Evolutionary conservation across 2,329 filamentous ascomycete species (phyloP), one percentile per base, ranked within the genome.

Genomic region (Tricladium varicosporioides): DNA sequence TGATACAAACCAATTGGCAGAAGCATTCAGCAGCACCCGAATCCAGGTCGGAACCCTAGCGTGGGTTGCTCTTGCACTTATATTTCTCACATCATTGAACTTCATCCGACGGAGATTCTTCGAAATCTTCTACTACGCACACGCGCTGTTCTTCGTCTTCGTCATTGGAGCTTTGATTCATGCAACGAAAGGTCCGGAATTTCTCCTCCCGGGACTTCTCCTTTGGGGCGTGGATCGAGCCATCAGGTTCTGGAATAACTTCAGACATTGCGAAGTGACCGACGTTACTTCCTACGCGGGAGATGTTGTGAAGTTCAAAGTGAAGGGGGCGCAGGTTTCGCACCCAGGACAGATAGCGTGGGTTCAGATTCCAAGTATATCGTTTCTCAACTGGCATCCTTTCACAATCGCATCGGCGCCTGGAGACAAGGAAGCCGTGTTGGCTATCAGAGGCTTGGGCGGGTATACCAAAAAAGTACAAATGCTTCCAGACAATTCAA

Each of bases 331-430:
- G 5, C 36, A 43, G 18, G 43, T 42, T 7, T 54, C 32, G 2
- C 50, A 55, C 13, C 64, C 66, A 5, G 63, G 64, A 1, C 65
- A 67, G 47, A 62, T 68, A 5, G 63, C 56, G 15, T 68, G 65
- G 65, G 51, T 66, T 4, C 65, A 66, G 48, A 51, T 68, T 9
- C 63, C 60, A 13, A 46, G 49, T 15, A 45, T 66, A 1, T 65
- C 62, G 0, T 59, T 59, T 7, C 45, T 66, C 36, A 65, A 67
- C 47, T 68, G 66, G 65, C 66, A 68, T 53, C 66, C 66, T 1
- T 68, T 68, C 44, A 66, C 66, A 2, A 59, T 67, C 42, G 63
- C 63, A 18, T 56, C 51, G 2, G 57, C 55, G 2, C 62, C 63
- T 5, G 55, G 49, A 13, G 49, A 51, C 31, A 42, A 60, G 9